These are phyloP conservation scores for Ballota nigra DNA, from an alignment of 257 asterid genomes.

Conservation along the genomic window DNA sequence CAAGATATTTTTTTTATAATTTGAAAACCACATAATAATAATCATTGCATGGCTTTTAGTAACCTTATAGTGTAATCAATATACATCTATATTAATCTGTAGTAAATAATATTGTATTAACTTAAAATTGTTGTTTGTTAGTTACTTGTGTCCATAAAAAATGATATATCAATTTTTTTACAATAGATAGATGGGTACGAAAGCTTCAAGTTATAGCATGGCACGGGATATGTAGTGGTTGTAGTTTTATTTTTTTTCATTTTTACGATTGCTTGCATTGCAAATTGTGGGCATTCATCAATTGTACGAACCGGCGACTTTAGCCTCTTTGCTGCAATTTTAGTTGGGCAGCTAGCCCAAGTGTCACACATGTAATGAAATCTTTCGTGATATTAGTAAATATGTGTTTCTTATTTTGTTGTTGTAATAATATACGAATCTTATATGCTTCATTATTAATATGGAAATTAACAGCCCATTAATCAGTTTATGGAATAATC, in stretches of 20 bases:
- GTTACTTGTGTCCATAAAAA: neutral
- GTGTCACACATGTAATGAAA: slow-evolving; percentile 83
- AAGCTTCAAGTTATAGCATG: slow-evolving; percentile 84
- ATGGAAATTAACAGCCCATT: too few relatives aligned
- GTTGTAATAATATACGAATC: neutral
- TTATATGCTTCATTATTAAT: too few relatives aligned
- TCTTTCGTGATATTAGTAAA: neutral
- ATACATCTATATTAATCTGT: neutral
- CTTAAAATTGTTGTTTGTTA: neutral
- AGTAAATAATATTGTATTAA: neutral
- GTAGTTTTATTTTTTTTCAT: slow-evolving; percentile 87
- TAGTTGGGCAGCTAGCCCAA: slow-evolving; percentile 99
- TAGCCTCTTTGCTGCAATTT: slow-evolving; percentile 80
- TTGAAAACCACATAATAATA: neutral
- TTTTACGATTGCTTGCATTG: slow-evolving; percentile 90
- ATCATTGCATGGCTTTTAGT: neutral
- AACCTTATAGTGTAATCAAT: neutral
- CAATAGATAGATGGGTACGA: slow-evolving; percentile 87
- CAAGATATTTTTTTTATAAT: neutral
- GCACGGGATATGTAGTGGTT: slow-evolving; percentile 71
- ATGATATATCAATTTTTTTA: neutral
- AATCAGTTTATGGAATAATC: neutral
- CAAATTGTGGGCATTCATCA: slow-evolving; percentile 58
- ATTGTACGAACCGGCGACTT: slow-evolving; percentile 58
- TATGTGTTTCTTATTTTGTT: neutral